Conservation (phyloP, 257 asterid species). For the Apocynum venetum region DNA sequence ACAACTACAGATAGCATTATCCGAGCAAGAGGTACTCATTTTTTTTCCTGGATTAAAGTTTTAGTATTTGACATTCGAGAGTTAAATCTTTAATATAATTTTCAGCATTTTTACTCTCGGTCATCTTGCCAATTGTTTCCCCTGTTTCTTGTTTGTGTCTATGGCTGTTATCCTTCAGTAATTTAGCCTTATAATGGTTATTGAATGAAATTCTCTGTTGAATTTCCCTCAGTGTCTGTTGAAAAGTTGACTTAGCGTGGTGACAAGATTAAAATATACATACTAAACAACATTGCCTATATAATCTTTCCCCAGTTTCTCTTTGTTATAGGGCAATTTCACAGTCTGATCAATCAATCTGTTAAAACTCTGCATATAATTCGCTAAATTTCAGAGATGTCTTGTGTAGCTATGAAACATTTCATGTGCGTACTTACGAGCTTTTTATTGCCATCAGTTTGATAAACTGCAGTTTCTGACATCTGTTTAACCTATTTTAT, state of each 20-base stretch:
- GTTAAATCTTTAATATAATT: background rate
- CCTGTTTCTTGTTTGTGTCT: background rate
- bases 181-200: background rate
- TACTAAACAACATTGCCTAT: background rate
- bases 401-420: background rate
- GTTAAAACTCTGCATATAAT: background rate
- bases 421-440: background rate
- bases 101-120: background rate
- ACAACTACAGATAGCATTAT: constrained; percentile 68
- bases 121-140: background rate
- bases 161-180: background rate
- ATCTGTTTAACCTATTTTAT: background rate
- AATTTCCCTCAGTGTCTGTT: background rate
- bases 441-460: background rate
- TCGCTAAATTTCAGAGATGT: background rate
- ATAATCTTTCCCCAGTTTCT: background rate
- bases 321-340: background rate
- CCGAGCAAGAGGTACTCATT: constrained; percentile 68
- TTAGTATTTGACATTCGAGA: background rate
- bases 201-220: background rate
- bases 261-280: background rate
- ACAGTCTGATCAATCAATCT: background rate
- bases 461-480: background rate
- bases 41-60: background rate
- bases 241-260: background rate